Conservation (phyloP, 228 moss, liverwort and hornwort species). For the Sphagnum magellanicum region DNA sequence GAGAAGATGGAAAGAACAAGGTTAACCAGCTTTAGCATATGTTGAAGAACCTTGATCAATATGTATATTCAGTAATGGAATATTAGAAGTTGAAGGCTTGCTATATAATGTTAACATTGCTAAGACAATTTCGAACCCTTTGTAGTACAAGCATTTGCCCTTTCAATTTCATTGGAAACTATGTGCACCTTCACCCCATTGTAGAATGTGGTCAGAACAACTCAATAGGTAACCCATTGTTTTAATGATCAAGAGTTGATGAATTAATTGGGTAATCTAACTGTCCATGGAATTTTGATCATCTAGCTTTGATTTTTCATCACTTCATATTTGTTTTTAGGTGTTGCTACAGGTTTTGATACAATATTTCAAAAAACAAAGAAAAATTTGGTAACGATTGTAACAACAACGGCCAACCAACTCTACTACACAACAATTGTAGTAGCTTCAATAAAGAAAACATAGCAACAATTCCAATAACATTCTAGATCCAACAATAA, state of each 20-base stretch:
- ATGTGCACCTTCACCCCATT: slow-evolving; percentile 88
- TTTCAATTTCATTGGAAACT: slow-evolving; percentile 74
- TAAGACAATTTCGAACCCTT: slow-evolving; percentile 86
- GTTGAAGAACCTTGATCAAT: slow-evolving; percentile 87
- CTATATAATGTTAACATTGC: slow-evolving; percentile 58
- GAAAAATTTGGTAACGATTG: too few relatives aligned
- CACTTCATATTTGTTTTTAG: too few relatives aligned
- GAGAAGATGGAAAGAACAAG: slow-evolving; percentile 98
- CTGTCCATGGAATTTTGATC: too few relatives aligned
- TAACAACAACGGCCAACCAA: too few relatives aligned
- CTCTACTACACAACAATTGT: too few relatives aligned
- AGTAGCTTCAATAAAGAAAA: too few relatives aligned
- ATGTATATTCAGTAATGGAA: slow-evolving; percentile 68
- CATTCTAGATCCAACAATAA: too few relatives aligned
- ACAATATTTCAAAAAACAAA: too few relatives aligned
- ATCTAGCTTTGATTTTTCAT: too few relatives aligned
- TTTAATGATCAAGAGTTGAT: background rate
- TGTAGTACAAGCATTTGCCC: slow-evolving; percentile 84
- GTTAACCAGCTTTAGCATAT: slow-evolving; percentile 97
- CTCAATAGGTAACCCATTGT: slow-evolving; percentile 45
- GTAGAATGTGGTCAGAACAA: slow-evolving; percentile 81
- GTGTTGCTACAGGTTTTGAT: too few relatives aligned
- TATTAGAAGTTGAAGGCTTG: slow-evolving; percentile 74
- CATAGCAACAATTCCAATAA: too few relatives aligned
- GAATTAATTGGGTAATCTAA: too few relatives aligned